phyloP scores from a whole-genome alignment of 257 asterid genomes.

The Thymus quinquecostatus region DNA sequence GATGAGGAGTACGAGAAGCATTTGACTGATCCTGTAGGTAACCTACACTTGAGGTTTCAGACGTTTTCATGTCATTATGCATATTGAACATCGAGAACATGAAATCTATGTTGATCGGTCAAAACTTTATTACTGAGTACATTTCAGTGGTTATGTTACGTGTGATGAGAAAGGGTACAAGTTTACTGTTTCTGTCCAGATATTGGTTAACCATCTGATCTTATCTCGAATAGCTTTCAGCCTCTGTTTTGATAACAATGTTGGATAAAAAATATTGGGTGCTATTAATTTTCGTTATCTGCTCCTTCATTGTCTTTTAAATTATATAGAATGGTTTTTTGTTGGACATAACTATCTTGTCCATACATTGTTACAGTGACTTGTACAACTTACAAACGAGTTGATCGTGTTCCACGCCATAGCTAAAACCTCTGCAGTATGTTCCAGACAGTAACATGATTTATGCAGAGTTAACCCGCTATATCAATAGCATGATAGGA shows the following conservation, averaged over 20 bases:
- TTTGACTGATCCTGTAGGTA: conserved; percentile 74
- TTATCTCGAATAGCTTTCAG: conserved; percentile 8
- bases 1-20: conserved; percentile 92
- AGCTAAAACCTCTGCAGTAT: neutral
- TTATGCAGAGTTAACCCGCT: neutral
- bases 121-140: neutral
- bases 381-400: no score
- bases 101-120: conserved; percentile 6
- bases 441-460: neutral
- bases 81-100: neutral
- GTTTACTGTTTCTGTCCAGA: neutral
- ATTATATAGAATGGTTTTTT: no score
- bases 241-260: neutral
- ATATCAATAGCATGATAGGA: neutral
- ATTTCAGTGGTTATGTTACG: neutral
- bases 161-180: neutral
- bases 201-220: neutral
- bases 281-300: neutral
- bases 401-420: neutral
- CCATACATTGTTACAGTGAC: no score
- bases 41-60: conserved; percentile 16
- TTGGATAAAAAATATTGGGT: neutral
- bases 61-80: neutral
- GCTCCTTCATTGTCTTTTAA: no score
- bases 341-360: no score